Evolutionary conservation across 1,284 basidiomycete genomes (phyloP), one percentile per base, ranked within the genome.

Genomic region (Veloboletus limbatus): DNA sequence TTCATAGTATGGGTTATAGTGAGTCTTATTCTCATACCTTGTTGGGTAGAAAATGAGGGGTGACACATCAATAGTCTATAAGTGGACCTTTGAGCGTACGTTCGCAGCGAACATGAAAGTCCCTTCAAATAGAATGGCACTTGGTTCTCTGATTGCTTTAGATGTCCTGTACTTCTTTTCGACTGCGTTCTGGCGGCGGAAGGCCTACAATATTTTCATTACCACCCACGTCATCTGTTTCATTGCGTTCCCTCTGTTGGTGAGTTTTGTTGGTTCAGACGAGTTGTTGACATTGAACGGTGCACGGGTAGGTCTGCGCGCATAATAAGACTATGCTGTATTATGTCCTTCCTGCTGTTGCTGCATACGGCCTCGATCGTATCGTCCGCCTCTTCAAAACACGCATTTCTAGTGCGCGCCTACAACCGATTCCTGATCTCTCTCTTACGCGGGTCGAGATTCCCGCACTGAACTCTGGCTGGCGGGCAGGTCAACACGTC

Each of bases 401-500:
- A 17, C 79, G 87, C 8, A 58, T 87, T 56, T 73, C 75, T 13
- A 74, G 64, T 10, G 85, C 82, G 7, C 74, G 66, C 34, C 68
- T 88, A 47, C 74, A 71, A 6, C 69, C 81, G 2, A 63, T 88
- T 17, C 74, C 79, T 2, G 77, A 79, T 48, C 74, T 88, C 37
- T 70, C 73, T 28, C 59, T 75, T 43, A 85, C 84, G 4, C 78
- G 78, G 33, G 66, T 88, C 39, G 76, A 82, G 52, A 68, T 88
- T 18, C 80, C 78, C 1, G 55, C 65, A 6, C 54, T 87, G 55
- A 88, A 85, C 59, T 71, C 77, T 6, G 90, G 90, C 38, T 93
- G 89, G 89, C 77, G 86, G 9, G 83, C 89, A 0, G 89, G 89
- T 1, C 90, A 92, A 62, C 90, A 92, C 62, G 78, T 93, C 47